Conservation (phyloP, 176 grass and related monocot genomes). For the Avena atlantica region DNA sequence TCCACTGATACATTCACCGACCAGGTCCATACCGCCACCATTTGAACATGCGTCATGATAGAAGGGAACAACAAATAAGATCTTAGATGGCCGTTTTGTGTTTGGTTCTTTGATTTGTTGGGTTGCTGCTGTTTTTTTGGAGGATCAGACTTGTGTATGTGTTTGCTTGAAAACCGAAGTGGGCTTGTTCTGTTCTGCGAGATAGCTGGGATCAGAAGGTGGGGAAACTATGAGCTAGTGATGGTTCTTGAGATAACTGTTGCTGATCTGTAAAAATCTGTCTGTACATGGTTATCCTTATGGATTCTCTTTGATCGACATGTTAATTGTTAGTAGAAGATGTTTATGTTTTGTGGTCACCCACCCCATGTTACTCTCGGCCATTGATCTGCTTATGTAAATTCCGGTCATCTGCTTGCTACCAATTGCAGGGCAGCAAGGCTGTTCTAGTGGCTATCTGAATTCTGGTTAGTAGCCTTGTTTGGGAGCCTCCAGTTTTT, state of each 20-base stretch:
- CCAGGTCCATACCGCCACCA: constrained; percentile 59
- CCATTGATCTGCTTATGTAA: background rate
- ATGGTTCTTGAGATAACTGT: constrained; percentile 48
- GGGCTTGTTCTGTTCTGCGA: constrained; percentile 44
- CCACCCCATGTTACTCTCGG: constrained; percentile 34
- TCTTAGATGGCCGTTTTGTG: constrained; percentile 47
- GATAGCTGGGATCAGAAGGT: constrained; percentile 39
- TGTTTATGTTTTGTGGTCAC: constrained; percentile 28
- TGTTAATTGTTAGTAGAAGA: constrained; percentile 33
- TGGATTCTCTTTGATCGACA: constrained; percentile 54
- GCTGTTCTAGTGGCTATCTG: background rate
- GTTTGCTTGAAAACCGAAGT: constrained; percentile 52
- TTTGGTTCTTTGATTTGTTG: constrained; percentile 76
- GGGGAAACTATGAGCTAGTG: constrained; percentile 38
- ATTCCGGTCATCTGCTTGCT: background rate
- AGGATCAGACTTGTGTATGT: constrained; percentile 54
- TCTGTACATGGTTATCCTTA: constrained; percentile 70
- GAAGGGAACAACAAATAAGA: constrained; percentile 52
- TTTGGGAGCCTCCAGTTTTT: background rate
- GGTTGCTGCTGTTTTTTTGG: constrained; percentile 62
- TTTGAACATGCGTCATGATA: constrained; percentile 63
- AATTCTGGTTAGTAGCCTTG: background rate
- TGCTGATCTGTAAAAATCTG: constrained; percentile 66
- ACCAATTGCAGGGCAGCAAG: background rate
- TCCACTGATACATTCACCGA: constrained; percentile 24